Conservation (phyloP, 805 yeast species). For the Cyberlindnera subsufficiens region DNA sequence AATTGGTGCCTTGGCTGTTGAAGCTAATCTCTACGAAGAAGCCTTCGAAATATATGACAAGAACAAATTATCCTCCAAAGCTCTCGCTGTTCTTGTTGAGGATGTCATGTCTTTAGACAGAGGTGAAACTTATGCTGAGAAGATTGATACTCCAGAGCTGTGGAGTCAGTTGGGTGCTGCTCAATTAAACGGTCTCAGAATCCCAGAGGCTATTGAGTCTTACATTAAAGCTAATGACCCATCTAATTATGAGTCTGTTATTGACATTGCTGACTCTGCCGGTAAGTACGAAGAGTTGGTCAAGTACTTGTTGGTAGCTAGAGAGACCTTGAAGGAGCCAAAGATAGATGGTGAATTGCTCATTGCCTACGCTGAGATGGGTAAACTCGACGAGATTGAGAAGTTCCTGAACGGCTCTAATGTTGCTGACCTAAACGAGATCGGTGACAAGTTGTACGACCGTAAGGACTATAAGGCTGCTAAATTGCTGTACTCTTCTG, state of each 20-base stretch:
- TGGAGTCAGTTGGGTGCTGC: conserved; percentile 97
- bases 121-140: conserved; percentile 90
- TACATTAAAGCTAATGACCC: conserved; percentile 92
- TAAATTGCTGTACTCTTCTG: conserved; percentile 74
- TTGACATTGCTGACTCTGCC: conserved; percentile 92
- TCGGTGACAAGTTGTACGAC: conserved; percentile 87
- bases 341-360: conserved; percentile 88
- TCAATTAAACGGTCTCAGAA: conserved; percentile 87
- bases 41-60: conserved; percentile 90
- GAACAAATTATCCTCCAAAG: conserved; percentile 69
- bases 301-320: conserved; percentile 84
- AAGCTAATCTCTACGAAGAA: conserved; percentile 84
- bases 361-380: conserved; percentile 78
- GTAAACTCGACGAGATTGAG: conserved; percentile 73
- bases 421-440: conserved; percentile 85
- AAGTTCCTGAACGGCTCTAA: conserved; percentile 79
- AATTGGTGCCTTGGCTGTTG: conserved; percentile 88
- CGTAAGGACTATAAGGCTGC: conserved; percentile 88
- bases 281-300: conserved; percentile 94
- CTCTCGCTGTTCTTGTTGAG: conserved; percentile 87
- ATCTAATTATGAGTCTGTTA: conserved; percentile 81
- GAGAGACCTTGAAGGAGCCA: conserved; percentile 87
- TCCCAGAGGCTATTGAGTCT: conserved; percentile 87
- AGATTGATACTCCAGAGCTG: conserved; percentile 74
- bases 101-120: conserved; percentile 92